A percentile compares a stretch with the other conserved stretches of the same genome.
phyloP scores from a whole-genome alignment of 495 filamentous ascomycete genomes.

The Penicillium paradoxum region DNA sequence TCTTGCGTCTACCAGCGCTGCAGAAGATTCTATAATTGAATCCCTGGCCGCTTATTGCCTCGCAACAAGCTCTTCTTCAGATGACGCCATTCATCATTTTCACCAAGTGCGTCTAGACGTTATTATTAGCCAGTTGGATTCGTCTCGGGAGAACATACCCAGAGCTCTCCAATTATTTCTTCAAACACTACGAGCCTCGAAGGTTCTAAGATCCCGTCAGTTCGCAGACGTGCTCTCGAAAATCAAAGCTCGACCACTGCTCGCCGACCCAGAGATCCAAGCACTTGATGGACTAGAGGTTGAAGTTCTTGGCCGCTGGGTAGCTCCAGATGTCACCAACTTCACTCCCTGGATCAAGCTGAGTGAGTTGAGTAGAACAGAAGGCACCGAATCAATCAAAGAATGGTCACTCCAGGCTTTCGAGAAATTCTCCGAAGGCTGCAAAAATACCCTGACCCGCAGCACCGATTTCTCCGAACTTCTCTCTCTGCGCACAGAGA shows the following conservation, averaged over 20 bases:
- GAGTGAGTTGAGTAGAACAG: slow-evolving; percentile 64
- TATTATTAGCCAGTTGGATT: slow-evolving; percentile 54
- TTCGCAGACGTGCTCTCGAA: slow-evolving; percentile 64
- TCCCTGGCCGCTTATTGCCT: slow-evolving; percentile 78
- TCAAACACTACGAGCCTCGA: slow-evolving; percentile 70
- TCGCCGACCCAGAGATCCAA: slow-evolving; percentile 63
- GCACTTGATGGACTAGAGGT: slow-evolving; percentile 66
- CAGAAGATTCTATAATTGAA: slow-evolving; percentile 55
- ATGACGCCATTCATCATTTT: slow-evolving; percentile 79
- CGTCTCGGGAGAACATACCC: slow-evolving; percentile 46
- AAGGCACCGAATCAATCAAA: slow-evolving; percentile 61
- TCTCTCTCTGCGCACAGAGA: slow-evolving; percentile 60
- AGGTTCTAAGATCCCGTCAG: slow-evolving; percentile 64
- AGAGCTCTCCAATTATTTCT: slow-evolving; percentile 67
- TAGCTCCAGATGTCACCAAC: slow-evolving; percentile 73
- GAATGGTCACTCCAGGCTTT: slow-evolving; percentile 73
- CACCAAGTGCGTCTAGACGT: slow-evolving; percentile 64
- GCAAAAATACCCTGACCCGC: slow-evolving; percentile 50
- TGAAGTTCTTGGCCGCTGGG: slow-evolving; percentile 78
- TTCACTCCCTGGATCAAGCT: slow-evolving; percentile 89
- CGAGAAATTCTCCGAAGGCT: slow-evolving; percentile 53
- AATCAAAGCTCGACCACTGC: slow-evolving; percentile 63
- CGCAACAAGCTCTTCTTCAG: slow-evolving; percentile 72
- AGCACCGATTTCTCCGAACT: slow-evolving; percentile 61
- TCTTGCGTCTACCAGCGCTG: slow-evolving; percentile 49